These are phyloP conservation scores for Poa pratensis DNA, from an alignment of 176 grass and related monocot species.

Conservation along the genomic window DNA sequence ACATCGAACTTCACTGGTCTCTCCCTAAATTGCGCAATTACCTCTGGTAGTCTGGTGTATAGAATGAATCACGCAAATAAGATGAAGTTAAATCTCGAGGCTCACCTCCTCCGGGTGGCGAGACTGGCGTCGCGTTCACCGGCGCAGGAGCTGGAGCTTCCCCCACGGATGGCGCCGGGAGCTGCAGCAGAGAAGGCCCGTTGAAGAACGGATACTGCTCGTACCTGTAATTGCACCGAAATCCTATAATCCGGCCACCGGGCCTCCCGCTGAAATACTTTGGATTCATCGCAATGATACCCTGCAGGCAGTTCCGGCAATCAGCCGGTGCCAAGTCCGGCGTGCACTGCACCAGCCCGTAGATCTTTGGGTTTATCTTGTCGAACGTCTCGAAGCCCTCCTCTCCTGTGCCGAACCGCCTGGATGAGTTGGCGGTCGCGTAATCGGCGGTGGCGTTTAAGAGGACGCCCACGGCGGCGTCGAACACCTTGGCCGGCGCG, in stretches of 20 bases:
- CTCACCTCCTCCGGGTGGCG: slow-evolving; percentile 28
- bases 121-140: not conserved
- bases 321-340: slow-evolving; percentile 39
- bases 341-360: slow-evolving; percentile 65
- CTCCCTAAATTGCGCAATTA: not conserved
- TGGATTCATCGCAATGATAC: not conserved
- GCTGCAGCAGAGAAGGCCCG: slow-evolving; percentile 23
- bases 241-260: not conserved
- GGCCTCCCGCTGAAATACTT: not conserved
- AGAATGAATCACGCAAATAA: not conserved
- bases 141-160: not conserved
- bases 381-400: slow-evolving; percentile 2
- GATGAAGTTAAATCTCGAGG: not conserved
- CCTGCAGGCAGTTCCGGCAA: slow-evolving; percentile 34
- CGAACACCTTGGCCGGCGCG: slow-evolving; percentile 1
- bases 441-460: slow-evolving; percentile 44
- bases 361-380: not conserved
- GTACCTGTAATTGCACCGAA: slow-evolving; percentile 46
- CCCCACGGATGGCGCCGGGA: not conserved
- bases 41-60: not conserved
- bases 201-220: slow-evolving; percentile 28
- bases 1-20: not conserved
- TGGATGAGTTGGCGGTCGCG: slow-evolving; percentile 47
- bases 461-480: slow-evolving; percentile 11
- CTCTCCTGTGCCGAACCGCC: slow-evolving; percentile 43